A percentile compares a stretch with the other conserved stretches of the same genome.
These are phyloP conservation scores for Ophiocordyceps camponoti-saundersi DNA, from an alignment of 2,329 filamentous ascomycete genomes.

Conservation along the genomic window DNA sequence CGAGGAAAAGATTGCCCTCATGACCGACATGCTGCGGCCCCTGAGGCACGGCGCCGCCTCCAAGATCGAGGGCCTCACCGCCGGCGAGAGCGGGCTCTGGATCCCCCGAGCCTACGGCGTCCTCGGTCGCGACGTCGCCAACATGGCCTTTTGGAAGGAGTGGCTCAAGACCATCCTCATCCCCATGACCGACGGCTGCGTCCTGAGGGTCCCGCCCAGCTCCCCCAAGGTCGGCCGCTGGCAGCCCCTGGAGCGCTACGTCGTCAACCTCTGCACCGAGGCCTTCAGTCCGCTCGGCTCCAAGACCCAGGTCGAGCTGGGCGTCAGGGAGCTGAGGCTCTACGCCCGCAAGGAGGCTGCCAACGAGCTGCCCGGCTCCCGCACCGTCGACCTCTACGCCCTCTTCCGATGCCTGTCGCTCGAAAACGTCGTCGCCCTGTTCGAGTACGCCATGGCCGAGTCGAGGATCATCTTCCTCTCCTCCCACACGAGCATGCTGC, in stretches of 20 bases:
- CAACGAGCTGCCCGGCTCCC: constrained; percentile 85
- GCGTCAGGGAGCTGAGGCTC: constrained; percentile 73
- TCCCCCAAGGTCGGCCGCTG: constrained; percentile 85
- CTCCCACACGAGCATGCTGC: constrained; percentile 90
- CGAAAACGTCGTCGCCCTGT: constrained; percentile 79
- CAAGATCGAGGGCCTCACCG: constrained; percentile 91
- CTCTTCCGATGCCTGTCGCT: constrained; percentile 81
- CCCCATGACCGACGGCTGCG: constrained; percentile 79
- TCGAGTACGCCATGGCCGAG: constrained; percentile 86
- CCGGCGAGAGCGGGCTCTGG: constrained; percentile 92
- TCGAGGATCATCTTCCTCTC: constrained; percentile 92
- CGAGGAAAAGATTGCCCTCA: constrained; percentile 91
- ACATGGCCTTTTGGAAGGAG: constrained; percentile 95
- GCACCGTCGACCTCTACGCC: constrained; percentile 83
- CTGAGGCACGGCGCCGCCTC: constrained; percentile 87
- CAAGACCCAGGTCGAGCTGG: constrained; percentile 87
- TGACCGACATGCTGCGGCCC: constrained; percentile 89
- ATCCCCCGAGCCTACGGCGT: constrained; percentile 87
- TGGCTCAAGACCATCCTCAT: constrained; percentile 91
- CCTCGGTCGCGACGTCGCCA: constrained; percentile 63
- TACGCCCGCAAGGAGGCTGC: constrained; percentile 84
- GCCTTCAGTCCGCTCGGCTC: constrained; percentile 84
- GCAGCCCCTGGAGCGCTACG: constrained; percentile 92
- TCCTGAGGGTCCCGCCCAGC: constrained; percentile 70
- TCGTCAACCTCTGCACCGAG: constrained; percentile 91